Evolutionary conservation across 2,329 filamentous ascomycete genomes (phyloP).

Genomic region (Sporothrix inflata): DNA sequence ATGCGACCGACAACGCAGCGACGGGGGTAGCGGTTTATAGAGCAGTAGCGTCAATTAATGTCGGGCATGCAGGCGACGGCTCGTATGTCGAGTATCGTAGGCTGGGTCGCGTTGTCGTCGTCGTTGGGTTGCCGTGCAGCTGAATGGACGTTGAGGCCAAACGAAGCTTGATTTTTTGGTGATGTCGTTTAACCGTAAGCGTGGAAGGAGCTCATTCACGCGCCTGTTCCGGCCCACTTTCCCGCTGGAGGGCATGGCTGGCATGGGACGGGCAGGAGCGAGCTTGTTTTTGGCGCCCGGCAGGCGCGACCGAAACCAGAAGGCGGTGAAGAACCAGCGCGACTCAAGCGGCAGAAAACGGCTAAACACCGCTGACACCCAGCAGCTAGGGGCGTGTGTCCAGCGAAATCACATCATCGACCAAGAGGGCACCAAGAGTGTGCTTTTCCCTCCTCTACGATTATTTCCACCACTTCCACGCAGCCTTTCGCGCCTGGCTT

Average conservation of each 20-base stretch:
- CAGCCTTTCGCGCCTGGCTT: neutral
- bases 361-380: neutral
- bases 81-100: neutral
- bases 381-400: neutral
- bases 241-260: neutral
- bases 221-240: slow-evolving; percentile 24
- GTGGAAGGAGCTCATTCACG: slow-evolving; percentile 25
- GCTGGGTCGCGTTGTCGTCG: neutral
- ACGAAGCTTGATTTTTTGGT: neutral
- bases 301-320: slow-evolving; percentile 2
- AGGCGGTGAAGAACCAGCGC: slow-evolving; percentile 20
- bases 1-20: neutral
- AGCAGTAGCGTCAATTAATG: neutral
- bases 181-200: neutral
- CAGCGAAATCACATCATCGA: slow-evolving; percentile 26
- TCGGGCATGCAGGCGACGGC: too few species aligned
- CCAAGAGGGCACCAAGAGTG: neutral
- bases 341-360: slow-evolving; percentile 18
- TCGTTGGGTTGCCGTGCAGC: neutral
- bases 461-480: slow-evolving; percentile 14
- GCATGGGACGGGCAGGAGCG: neutral
- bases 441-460: neutral
- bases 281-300: neutral
- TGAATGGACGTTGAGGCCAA: neutral
- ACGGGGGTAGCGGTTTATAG: too few species aligned